Base-by-base conservation (phyloP, 805 yeast species). In the Candida broadrunensis region DNA sequence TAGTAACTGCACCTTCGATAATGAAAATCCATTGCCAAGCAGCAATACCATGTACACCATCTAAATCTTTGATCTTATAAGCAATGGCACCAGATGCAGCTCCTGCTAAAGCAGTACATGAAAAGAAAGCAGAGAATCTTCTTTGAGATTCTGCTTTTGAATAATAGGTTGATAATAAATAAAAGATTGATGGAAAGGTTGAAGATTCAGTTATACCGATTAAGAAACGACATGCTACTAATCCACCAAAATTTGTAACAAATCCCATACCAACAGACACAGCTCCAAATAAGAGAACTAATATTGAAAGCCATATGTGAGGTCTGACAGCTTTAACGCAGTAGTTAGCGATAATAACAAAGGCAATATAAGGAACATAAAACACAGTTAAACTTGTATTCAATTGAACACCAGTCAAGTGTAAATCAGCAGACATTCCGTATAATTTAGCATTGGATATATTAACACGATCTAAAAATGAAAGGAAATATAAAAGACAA, bases 391-490 rank as follows among this genome's bases (percentile, higher is more conserved):
- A 70, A 3, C 85, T 83, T 25, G 70, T 72, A 54, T 82, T 80
- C 65, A 72, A 84, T 52, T 84, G 82, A 49, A 72, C 70, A 7
- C 83, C 83, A 2, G 60, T 58, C 32, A 87, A 65, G 15, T 70
- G 52, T 26, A 87, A 60, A 42, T 80, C 85, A 1, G 52, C 60
- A 16, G 71, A 70, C 68, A 87, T 67, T 11, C 88, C 88, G 54
- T 85, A 85, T 41, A 83, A 75, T 44, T 80, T 80, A 6, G 95
- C 95, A 60, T 87, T 86, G 23, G 90, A 80, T 46, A 87, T 84
- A 58, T 87, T 87, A 43, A 86, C 90, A 59, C 95, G 72, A 58
- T 87, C 95, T 54, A 87, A 64, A 55, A 86, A 87, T 1, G 91
- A 83, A 46, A 86, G 72, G 59, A 87, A 78, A 54, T 87, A 87